Evolutionary conservation across 2,329 filamentous ascomycete genomes (phyloP).

Genomic region (Calcarisporium arbuscula): DNA sequence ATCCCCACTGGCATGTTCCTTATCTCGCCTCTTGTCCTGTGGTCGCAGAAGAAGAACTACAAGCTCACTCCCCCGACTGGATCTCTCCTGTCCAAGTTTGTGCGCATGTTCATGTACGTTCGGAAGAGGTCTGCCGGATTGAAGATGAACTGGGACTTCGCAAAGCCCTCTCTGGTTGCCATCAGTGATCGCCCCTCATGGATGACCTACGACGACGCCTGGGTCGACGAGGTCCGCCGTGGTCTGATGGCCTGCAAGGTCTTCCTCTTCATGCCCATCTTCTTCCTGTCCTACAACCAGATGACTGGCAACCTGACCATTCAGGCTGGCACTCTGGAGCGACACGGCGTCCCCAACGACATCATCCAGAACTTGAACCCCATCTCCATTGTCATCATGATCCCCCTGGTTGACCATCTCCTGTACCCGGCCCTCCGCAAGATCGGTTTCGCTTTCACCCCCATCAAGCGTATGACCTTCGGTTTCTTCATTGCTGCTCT

Average conservation of each 20-base stretch:
- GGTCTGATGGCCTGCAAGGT: conserved; percentile 64
- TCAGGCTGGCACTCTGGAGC: conserved; percentile 60
- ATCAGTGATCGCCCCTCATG: conserved; percentile 52
- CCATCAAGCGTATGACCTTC: conserved; percentile 67
- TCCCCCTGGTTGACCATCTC: conserved; percentile 62
- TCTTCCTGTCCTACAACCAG: conserved; percentile 54
- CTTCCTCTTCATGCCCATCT: conserved; percentile 64
- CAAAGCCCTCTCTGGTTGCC: conserved; percentile 60
- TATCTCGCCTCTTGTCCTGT: conserved; percentile 54
- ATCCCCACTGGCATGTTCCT: conserved; percentile 62
- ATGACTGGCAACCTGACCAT: conserved; percentile 55
- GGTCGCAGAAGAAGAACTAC: conserved; percentile 56
- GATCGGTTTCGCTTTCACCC: conserved; percentile 59
- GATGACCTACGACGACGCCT: conserved; percentile 80
- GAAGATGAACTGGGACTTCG: conserved; percentile 59
- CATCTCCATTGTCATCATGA: conserved; percentile 68
- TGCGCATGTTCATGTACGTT: conserved; percentile 53
- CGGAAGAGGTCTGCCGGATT: conserved; percentile 61
- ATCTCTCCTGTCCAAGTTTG: conserved; percentile 63
- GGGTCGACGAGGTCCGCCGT: conserved; percentile 72
- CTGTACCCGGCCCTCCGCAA: conserved; percentile 64
- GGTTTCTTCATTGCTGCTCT: conserved; percentile 62
- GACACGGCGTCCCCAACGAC: conserved; percentile 70
- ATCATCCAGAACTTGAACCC: conserved; percentile 71
- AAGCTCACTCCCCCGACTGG: conserved; percentile 60